These are phyloP conservation scores for Neurospora tetraspora DNA, from an alignment of 495 filamentous ascomycete genomes.

Conservation along the genomic window DNA sequence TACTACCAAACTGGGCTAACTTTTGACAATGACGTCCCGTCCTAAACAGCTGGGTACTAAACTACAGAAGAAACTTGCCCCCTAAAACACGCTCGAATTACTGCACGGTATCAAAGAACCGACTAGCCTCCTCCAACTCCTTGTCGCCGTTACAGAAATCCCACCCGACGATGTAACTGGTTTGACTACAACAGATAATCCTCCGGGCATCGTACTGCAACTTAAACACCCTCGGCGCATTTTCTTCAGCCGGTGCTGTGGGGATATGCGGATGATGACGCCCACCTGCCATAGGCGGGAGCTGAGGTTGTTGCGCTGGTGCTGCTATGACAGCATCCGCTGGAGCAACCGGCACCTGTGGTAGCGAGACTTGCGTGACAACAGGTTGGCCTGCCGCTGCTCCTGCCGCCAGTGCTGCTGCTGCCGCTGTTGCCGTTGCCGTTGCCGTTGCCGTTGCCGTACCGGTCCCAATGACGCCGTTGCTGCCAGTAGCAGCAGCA, in stretches of 20 bases:
- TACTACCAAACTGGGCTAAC: not conserved
- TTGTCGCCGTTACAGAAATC: slow-evolving; percentile 90
- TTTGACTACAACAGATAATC: slow-evolving; percentile 89
- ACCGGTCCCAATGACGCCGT: not conserved
- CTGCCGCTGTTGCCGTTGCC: not conserved
- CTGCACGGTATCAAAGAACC: slow-evolving; percentile 59
- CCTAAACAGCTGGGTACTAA: not conserved
- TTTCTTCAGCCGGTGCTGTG: slow-evolving; percentile 21
- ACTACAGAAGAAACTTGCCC: not conserved
- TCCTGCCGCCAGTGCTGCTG: not conserved
- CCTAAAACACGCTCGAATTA: slow-evolving; percentile 9
- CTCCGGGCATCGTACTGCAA: slow-evolving; percentile 90
- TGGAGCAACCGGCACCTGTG: not conserved
- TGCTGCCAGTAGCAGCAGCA: not conserved
- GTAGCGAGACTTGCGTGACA: not conserved
- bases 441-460: not conserved
- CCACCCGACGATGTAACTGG: slow-evolving; percentile 89
- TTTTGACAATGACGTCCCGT: not conserved
- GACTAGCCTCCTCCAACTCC: slow-evolving; percentile 68
- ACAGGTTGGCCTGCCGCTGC: not conserved
- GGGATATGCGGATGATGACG: slow-evolving; percentile 12
- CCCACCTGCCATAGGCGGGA: not conserved
- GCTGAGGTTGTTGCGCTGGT: not conserved
- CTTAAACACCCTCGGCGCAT: slow-evolving; percentile 79
- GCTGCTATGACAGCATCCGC: not conserved